Conservation (phyloP, 768 basidiomycete species). For the Baorangia bicolor region DNA sequence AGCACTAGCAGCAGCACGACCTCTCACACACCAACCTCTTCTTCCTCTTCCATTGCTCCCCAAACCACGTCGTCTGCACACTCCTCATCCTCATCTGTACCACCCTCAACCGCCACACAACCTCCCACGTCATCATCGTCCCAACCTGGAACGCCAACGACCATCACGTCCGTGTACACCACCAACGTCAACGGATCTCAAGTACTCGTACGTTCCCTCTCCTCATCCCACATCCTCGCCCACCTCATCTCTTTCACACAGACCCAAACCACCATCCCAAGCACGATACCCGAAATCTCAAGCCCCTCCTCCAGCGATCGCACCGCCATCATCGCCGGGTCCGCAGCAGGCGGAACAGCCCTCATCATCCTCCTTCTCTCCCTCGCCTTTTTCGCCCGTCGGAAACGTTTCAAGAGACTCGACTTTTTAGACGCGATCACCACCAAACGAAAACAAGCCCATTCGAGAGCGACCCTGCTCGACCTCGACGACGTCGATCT, state of each 20-base stretch:
- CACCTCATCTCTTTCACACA: background rate
- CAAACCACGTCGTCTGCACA: background rate
- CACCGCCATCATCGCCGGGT: no score
- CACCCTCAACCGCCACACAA: conserved; percentile 1
- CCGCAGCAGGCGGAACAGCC: no score
- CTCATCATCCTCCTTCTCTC: no score
- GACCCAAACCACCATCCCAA: conserved; percentile 18
- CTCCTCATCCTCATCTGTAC: background rate
- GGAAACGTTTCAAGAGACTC: no score
- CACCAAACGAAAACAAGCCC: conserved; percentile 17
- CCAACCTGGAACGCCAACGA: conserved; percentile 6
- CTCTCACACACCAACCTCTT: background rate
- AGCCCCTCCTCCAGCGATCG: no score
- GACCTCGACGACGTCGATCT: conserved; percentile 16
- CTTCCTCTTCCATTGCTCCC: background rate
- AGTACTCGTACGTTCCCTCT: conserved; percentile 15
- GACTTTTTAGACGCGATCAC: no score
- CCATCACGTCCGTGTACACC: conserved; percentile 19
- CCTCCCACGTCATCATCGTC: conserved; percentile 4
- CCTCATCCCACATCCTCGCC: background rate
- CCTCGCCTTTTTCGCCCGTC: no score
- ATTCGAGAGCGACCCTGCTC: conserved; percentile 18
- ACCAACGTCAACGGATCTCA: conserved; percentile 13
- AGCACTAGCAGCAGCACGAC: background rate
- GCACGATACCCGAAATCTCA: conserved; percentile 13